phyloP scores from a whole-genome alignment of 2,329 filamentous ascomycete genomes.

The Fonsecaea pedrosoi region DNA sequence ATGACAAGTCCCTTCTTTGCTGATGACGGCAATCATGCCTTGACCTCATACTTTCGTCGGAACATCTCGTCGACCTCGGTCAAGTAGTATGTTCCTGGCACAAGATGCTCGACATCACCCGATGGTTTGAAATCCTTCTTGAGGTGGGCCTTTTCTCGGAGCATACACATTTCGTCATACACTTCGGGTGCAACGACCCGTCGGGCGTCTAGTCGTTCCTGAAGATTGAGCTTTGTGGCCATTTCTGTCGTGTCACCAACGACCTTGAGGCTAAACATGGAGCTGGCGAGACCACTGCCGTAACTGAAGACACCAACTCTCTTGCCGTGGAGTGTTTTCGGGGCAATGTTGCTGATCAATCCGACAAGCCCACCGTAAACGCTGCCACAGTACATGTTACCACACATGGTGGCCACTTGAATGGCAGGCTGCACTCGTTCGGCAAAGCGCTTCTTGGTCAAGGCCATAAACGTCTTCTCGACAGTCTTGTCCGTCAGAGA shows the following conservation, averaged over 20 bases:
- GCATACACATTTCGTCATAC: slow-evolving; percentile 80
- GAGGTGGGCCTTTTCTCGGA: slow-evolving; percentile 82
- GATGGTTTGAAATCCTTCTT: slow-evolving; percentile 77
- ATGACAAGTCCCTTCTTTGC: slow-evolving; percentile 17
- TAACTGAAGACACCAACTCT: slow-evolving; percentile 79
- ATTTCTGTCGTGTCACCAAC: slow-evolving; percentile 73
- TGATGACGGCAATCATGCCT: slow-evolving; percentile 62
- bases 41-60: slow-evolving; percentile 77
- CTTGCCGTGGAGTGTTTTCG: slow-evolving; percentile 71
- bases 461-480: slow-evolving; percentile 84
- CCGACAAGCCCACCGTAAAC: slow-evolving; percentile 64
- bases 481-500: slow-evolving; percentile 81
- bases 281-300: slow-evolving; percentile 76
- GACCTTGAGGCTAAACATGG: slow-evolving; percentile 71
- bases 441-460: slow-evolving; percentile 83
- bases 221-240: slow-evolving; percentile 71
- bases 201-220: slow-evolving; percentile 70
- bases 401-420: slow-evolving; percentile 77
- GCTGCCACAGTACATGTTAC: slow-evolving; percentile 69
- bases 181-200: slow-evolving; percentile 71
- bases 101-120: slow-evolving; percentile 71
- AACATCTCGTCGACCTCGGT: slow-evolving; percentile 84
- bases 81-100: slow-evolving; percentile 76
- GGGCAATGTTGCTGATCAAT: slow-evolving; percentile 69
- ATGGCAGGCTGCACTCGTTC: slow-evolving; percentile 76